phyloP scores from a whole-genome alignment of 2,329 filamentous ascomycete species.

The Parastagonospora nodorum region DNA sequence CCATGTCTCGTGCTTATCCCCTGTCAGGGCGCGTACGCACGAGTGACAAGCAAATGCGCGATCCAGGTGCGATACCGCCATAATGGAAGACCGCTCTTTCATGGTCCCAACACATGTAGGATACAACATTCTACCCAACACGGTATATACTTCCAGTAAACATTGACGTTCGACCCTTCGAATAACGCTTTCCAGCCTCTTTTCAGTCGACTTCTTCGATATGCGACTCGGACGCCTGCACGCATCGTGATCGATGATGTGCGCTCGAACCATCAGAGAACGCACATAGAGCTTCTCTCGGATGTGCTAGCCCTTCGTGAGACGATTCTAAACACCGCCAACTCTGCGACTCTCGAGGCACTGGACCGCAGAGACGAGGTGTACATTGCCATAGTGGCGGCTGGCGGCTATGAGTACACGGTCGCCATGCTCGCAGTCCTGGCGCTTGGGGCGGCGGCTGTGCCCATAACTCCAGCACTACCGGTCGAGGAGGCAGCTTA shows the following conservation, averaged over 20 bases:
- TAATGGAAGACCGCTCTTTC: constrained; percentile 35
- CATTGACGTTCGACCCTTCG: background rate
- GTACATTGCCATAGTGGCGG: constrained; percentile 53
- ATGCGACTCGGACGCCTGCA: constrained; percentile 42
- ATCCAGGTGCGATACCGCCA: constrained; percentile 3
- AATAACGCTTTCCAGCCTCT: constrained; percentile 30
- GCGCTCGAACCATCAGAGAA: constrained; percentile 43
- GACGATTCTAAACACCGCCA: constrained; percentile 39
- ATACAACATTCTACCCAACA: constrained; percentile 36
- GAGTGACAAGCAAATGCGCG: background rate
- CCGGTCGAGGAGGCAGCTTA: constrained; percentile 53
- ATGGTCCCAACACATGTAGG: constrained; percentile 37
- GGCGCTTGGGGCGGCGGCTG: constrained; percentile 53
- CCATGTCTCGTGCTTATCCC: background rate
- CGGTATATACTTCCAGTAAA: constrained; percentile 19
- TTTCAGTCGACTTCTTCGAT: constrained; percentile 50
- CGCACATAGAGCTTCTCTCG: constrained; percentile 51
- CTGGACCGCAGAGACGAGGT: constrained; percentile 45
- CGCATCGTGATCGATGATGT: constrained; percentile 49
- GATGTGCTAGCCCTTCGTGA: constrained; percentile 53
- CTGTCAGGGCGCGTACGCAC: background rate
- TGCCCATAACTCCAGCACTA: constrained; percentile 51
- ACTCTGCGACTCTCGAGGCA: constrained; percentile 28
- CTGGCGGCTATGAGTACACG: constrained; percentile 55
- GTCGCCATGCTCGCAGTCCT: constrained; percentile 56